Evolutionary conservation across 345 rosid species (phyloP).

Genomic region (Excoecaria cochinchinensis): DNA sequence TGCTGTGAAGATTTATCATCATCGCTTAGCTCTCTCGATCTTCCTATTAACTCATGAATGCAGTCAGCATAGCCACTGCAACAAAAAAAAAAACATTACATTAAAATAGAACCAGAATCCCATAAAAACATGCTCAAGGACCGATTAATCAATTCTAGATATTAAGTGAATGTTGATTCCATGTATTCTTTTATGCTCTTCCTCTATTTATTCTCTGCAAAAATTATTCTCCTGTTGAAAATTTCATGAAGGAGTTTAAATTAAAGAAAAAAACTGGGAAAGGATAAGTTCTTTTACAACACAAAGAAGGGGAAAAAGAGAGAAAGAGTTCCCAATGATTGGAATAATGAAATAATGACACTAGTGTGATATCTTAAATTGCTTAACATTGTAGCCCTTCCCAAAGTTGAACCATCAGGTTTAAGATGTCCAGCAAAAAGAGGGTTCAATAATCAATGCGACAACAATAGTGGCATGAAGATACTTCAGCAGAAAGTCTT

Average conservation of each 20-base stretch:
- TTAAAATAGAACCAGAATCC: constrained; percentile 8
- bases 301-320: not conserved
- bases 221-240: too few relatives aligned
- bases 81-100: constrained; percentile 19
- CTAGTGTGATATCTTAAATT: constrained; percentile 98
- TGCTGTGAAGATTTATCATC: constrained; percentile 57
- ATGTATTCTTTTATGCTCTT: not conserved
- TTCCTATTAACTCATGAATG: constrained; percentile 78
- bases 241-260: too few relatives aligned
- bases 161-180: not conserved
- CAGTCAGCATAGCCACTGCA: constrained; percentile 97
- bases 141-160: constrained; percentile 4
- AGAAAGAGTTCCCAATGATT: constrained; percentile 91
- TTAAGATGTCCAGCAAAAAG: constrained; percentile 87
- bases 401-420: constrained; percentile 85
- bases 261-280: not conserved
- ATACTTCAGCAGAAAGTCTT: constrained; percentile 91
- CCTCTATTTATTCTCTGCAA: not conserved
- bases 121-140: constrained; percentile 4
- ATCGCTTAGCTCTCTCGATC: constrained; percentile 77
- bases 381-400: constrained; percentile 97
- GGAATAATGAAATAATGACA: constrained; percentile 85
- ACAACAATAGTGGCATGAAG: constrained; percentile 96
- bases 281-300: not conserved
- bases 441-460: constrained; percentile 90